Conservation (phyloP, 192 early-diverging fungal genomes). For the Kappamyces sp. region DNA sequence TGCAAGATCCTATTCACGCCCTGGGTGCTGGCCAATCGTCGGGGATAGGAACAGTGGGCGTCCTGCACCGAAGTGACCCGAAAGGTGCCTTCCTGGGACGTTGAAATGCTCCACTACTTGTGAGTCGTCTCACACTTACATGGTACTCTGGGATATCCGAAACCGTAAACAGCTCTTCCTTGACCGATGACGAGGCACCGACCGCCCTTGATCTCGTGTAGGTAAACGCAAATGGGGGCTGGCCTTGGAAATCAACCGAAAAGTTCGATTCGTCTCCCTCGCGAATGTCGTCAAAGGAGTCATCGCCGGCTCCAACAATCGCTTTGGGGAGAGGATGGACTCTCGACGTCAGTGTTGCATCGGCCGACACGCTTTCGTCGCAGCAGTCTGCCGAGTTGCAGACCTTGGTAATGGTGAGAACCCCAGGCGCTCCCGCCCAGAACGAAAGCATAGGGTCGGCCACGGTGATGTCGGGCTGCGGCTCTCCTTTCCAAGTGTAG, state of each 20-base stretch:
- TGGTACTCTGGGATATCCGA: slow-evolving; percentile 37
- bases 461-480: slow-evolving; percentile 23
- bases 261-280: slow-evolving; percentile 53
- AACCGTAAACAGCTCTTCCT: slow-evolving; percentile 48
- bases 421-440: slow-evolving; percentile 50
- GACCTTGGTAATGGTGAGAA: slow-evolving; percentile 47
- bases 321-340: slow-evolving; percentile 55
- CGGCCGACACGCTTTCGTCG: slow-evolving; percentile 35
- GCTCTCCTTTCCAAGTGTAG: slow-evolving; percentile 44
- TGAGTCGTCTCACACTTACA: slow-evolving; percentile 22
- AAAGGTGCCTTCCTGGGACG: slow-evolving; percentile 58
- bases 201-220: slow-evolving; percentile 38
- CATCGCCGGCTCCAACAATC: slow-evolving; percentile 56
- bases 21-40: slow-evolving; percentile 11
- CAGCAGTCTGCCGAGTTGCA: slow-evolving; percentile 64
- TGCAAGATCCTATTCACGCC: slow-evolving; percentile 32
- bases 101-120: slow-evolving; percentile 45
- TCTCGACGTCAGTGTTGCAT: slow-evolving; percentile 37
- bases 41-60: slow-evolving; percentile 55
- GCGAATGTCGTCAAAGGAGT: slow-evolving; percentile 62
- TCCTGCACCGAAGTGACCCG: slow-evolving; percentile 59
- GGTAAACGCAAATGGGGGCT: slow-evolving; percentile 63
- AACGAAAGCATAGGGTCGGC: slow-evolving; percentile 57
- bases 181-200: not conserved
- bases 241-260: slow-evolving; percentile 53